Base-by-base conservation (phyloP, 208 protist genomes). In the Naegleria lovaniensis region DNA sequence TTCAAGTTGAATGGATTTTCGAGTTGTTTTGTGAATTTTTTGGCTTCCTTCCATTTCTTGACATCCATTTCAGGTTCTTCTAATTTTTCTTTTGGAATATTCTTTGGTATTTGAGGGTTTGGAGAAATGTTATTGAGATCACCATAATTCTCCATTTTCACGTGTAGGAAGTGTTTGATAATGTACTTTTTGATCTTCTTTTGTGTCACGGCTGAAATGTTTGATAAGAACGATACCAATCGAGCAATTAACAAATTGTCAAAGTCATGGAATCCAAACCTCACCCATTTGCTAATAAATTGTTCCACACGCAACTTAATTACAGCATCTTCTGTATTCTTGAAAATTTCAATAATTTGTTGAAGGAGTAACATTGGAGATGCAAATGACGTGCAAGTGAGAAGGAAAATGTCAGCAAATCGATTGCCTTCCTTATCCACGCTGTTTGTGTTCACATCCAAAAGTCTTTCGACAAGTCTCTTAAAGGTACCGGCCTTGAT, bases 201-300 rank as follows among this genome's bases (percentile, higher is more conserved):
- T 40, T 67, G 22, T 4, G 85, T 89, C 0, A n/a, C 33, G 1
- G 11, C 38, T 36, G 67, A 79, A 79, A 79, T 36, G n/a, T 79
- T 29, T 7, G 16, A 36, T 7, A 79, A 25, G 67, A 79, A 79
- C 2, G 22, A 16, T 7, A 89, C 36, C 5, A 67, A 41, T 6
- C 7, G 19, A 13, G 43, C n/a, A 43, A 39, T 75, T 0, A 29
- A 11, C 0, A 41, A 41, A 40, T 89, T 89, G n/a, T 89, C 85
- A 89, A 89, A 89, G 29, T 89, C 48, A 67, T 89, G 85, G 22
- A 67, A 89, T 67, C 85, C 85, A 19, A 51, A 51, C 11, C 41
- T 89, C 16, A 89, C 85, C 85, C 85, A 89, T 25, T 89, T 40
- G 15, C 16, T 33, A 22, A 89, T 16, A 67, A 89, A 89, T 33